Evolutionary conservation across 1,284 basidiomycete genomes (phyloP), one percentile per base, ranked within the genome.

Genomic region (Cutaneotrichosporon dermatis): DNA sequence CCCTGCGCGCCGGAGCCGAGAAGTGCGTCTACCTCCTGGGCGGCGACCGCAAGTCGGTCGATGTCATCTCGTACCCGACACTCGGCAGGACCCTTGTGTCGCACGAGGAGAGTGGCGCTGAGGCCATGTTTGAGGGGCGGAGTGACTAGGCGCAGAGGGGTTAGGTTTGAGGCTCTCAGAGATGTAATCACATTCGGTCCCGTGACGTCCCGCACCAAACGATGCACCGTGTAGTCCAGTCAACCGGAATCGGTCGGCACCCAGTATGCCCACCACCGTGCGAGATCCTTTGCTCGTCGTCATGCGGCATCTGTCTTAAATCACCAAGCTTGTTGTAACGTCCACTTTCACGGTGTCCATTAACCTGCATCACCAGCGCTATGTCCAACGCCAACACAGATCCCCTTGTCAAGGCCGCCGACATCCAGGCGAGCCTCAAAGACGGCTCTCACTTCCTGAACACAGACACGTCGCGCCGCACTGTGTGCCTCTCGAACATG

Each of bases 401-500:
- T 45, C 67, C 67, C 1, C 55, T 69, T 25, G 35, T 67, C 33
- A 64, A 59, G 45, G 60, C 64, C 7, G 58, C 54, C 4, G 55
- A 54, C 7, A 69, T 67, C 16, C 57, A 62, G 2, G 54, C 57
- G 2, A 54, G 52, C 12, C 48, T 63, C 46, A 36, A 36, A 11
- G 12, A 51, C 2, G 48, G 54, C 2, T 12, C 40, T 4, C 68
- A 69, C 55, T 62, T 46, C 25, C 57, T 69, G 35, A 67, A 65
- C 51, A 41, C 34, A 2, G 46, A 58, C 11, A 62, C 63, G 15
- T 45, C 56, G 35, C 48, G 56, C 16, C 34, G 40, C 1, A 46
- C 35, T 3, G 41, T 46, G 5, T 65, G 63, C 45, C 58, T 69
- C 44, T 66, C 64, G 2, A 63, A 67, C 54, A 50, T 64, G 53